phyloP scores from a whole-genome alignment of 352 stramenopile genomes.

The Pythium chondricola region DNA sequence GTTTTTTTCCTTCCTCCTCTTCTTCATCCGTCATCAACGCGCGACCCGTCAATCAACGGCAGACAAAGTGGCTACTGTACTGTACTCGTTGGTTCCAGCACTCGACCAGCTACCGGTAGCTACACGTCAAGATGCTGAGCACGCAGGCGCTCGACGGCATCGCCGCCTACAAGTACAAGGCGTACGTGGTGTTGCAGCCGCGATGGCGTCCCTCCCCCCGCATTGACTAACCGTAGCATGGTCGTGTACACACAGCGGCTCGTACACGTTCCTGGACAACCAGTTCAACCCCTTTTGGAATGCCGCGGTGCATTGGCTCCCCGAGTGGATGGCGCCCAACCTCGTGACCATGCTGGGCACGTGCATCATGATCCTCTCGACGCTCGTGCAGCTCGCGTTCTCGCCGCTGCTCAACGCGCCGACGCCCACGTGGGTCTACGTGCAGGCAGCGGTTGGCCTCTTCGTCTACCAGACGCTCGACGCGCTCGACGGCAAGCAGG shows the following conservation, averaged over 20 bases:
- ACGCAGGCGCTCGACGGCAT: slow-evolving; percentile 81
- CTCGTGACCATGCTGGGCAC: slow-evolving; percentile 88
- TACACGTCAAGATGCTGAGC: too few relatives aligned
- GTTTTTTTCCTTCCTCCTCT: too few relatives aligned
- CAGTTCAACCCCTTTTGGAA: slow-evolving; percentile 87
- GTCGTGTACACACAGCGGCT: slow-evolving; percentile 30
- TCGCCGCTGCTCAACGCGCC: slow-evolving; percentile 60
- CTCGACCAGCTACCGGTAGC: slow-evolving; percentile 3
- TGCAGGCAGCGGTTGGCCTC: slow-evolving; percentile 63
- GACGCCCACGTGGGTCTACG: slow-evolving; percentile 67
- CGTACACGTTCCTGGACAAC: slow-evolving; percentile 87
- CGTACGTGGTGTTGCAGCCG: slow-evolving; percentile 33
- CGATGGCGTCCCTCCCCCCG: background rate
- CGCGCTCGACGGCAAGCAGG: slow-evolving; percentile 99
- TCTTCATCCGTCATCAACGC: too few relatives aligned
- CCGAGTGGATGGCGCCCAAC: slow-evolving; percentile 88
- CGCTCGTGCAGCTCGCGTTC: slow-evolving; percentile 70
- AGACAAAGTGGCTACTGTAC: background rate
- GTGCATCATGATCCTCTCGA: slow-evolving; percentile 67
- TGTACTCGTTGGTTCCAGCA: background rate
- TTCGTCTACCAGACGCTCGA: slow-evolving; percentile 98
- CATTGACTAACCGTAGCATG: background rate
- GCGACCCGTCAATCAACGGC: too few relatives aligned
- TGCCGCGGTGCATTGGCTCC: slow-evolving; percentile 73
- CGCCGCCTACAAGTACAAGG: slow-evolving; percentile 84